phyloP scores from a whole-genome alignment of 2,329 filamentous ascomycete genomes.

The Venturia aucupariae region DNA sequence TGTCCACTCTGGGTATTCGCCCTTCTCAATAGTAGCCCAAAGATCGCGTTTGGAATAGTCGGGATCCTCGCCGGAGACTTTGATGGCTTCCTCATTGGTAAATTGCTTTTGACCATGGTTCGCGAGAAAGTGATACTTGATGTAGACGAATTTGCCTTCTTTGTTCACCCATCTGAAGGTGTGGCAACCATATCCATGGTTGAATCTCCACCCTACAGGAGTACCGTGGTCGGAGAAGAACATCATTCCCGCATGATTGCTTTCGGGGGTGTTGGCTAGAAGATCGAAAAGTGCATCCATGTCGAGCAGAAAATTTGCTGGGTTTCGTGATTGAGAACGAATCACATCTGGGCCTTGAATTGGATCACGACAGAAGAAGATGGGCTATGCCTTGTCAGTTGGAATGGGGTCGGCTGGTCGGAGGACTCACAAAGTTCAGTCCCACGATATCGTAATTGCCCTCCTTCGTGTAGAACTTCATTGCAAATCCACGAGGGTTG shows the following conservation, averaged over 20 bases:
- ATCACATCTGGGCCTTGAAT: slow-evolving; percentile 41
- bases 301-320: slow-evolving; percentile 41
- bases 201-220: slow-evolving; percentile 36
- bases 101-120: slow-evolving; percentile 41
- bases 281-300: slow-evolving; percentile 41
- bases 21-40: slow-evolving; percentile 35
- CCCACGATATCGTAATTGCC: slow-evolving; percentile 43
- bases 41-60: slow-evolving; percentile 42
- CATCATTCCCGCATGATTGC: slow-evolving; percentile 41
- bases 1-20: slow-evolving; percentile 36
- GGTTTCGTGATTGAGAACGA: slow-evolving; percentile 38
- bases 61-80: slow-evolving; percentile 40
- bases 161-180: slow-evolving; percentile 41
- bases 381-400: slow-evolving; percentile 23
- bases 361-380: slow-evolving; percentile 43
- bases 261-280: slow-evolving; percentile 40
- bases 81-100: slow-evolving; percentile 35
- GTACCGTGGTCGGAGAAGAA: slow-evolving; percentile 44
- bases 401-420: slow-evolving; percentile 17
- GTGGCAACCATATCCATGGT: slow-evolving; percentile 29
- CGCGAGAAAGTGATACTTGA: slow-evolving; percentile 42
- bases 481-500: slow-evolving; percentile 40
- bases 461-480: slow-evolving; percentile 42
- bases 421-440: slow-evolving; percentile 28
- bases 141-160: slow-evolving; percentile 41